These are phyloP conservation scores for Clonostachys rosea DNA, from an alignment of 2,329 filamentous ascomycete species.

Conservation along the genomic window DNA sequence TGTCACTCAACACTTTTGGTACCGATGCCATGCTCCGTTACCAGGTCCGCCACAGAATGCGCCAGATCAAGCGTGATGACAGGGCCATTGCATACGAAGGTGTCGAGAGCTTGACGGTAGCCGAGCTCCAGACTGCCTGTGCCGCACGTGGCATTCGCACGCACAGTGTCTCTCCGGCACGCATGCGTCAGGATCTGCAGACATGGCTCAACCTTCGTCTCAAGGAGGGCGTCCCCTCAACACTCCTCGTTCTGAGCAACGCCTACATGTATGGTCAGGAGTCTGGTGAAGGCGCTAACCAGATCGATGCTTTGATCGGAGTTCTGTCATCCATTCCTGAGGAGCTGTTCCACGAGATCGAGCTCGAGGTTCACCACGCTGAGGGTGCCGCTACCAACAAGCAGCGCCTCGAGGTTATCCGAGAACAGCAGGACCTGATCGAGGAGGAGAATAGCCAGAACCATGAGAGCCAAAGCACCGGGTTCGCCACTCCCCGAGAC, in stretches of 20 bases:
- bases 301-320: slow-evolving; percentile 89
- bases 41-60: slow-evolving; percentile 94
- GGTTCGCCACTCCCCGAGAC: slow-evolving; percentile 74
- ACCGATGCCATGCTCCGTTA: slow-evolving; percentile 98
- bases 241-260: slow-evolving; percentile 90
- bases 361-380: slow-evolving; percentile 94
- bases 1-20: slow-evolving; percentile 95
- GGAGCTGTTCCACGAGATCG: slow-evolving; percentile 98
- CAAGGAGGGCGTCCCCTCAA: slow-evolving; percentile 92
- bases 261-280: slow-evolving; percentile 95
- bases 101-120: slow-evolving; percentile 86
- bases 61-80: slow-evolving; percentile 98
- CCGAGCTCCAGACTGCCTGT: slow-evolving; percentile 88
- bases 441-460: slow-evolving; percentile 95
- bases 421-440: slow-evolving; percentile 97
- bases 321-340: slow-evolving; percentile 94
- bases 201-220: slow-evolving; percentile 93
- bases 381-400: slow-evolving; percentile 98
- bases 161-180: slow-evolving; percentile 83
- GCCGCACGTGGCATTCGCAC: slow-evolving; percentile 90
- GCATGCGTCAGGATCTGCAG: slow-evolving; percentile 83
- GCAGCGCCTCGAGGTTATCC: slow-evolving; percentile 95
- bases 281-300: slow-evolving; percentile 73
- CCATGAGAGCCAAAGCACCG: slow-evolving; percentile 71
- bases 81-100: slow-evolving; percentile 91